Base-by-base conservation (phyloP, 306 rosid species). In the Vigna angularis region DNA sequence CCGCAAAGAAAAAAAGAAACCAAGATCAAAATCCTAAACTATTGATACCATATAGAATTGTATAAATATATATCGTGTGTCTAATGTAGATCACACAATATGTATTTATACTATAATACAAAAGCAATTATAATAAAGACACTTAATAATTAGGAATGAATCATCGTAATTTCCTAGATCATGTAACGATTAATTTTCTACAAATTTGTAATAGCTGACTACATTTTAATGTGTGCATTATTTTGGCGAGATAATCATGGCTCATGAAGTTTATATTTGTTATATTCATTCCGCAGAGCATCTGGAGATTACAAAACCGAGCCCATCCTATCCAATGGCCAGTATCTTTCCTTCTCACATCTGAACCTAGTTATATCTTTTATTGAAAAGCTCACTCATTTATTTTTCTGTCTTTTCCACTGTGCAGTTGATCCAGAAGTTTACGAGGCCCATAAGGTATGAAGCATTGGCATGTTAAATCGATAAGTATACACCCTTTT, bases 401-500 rank as follows among this genome's bases (percentile, higher is more conserved):
- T 20, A 79, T 61, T 65, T 59, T 66, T 81, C 53, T 77, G 62
- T 22, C 34, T 74, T 70, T 79, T 76, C 77, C 66, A 47, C 56
- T 74, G 56, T 78, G 80, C 96, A 95, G 99, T 95, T 84, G 73
- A 81, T 22, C 88, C 80, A 61, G 93, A 87, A 87, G 86, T 78
- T 72, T 93, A 88, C 78, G 94, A 95, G 68, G 80, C 84, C 78
- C 91, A 95, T 88, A 92, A 91, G 96, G 99, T 95, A 85, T 74
- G 64, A 72, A 52, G 51, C 79, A 70, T 77, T 51, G 42, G 65
- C 73, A 50, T 52, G 57, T 77, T 63, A 64, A 17, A 64, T 66
- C 16, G 44, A 17, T 61, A 63, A 79, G 49, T 55, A 72, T 66
- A 51, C 66, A 52, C 3, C 50, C 42, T 74, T 61, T 58, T 77